Percentiles rank a stretch among this genome's conserved stretches.
Evolutionary conservation across 371 early-diverging fungal species (phyloP).

Genomic region (Rhizopus delemar): DNA sequence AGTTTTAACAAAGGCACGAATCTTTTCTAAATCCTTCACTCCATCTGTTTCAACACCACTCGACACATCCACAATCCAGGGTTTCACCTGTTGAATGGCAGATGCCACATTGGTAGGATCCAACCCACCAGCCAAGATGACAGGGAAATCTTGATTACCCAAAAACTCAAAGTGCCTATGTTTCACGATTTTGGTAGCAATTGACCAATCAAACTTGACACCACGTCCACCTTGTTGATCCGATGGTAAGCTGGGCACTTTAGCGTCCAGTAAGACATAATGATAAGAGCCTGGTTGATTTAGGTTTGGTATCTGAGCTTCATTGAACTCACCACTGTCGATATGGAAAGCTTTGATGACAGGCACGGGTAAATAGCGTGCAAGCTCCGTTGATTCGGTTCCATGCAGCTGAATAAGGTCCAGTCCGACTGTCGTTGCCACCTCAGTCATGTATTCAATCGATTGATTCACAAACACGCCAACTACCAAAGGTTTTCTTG

Average conservation of each 20-base stretch:
- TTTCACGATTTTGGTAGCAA: conserved; percentile 64
- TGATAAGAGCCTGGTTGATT: conserved; percentile 65
- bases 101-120: conserved; percentile 77
- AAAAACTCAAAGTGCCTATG: conserved; percentile 29
- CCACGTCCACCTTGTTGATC: conserved; percentile 74
- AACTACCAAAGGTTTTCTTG: conserved; percentile 77
- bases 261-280: conserved; percentile 72
- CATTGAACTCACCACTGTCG: conserved; percentile 44
- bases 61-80: conserved; percentile 92
- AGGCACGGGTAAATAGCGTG: conserved; percentile 75
- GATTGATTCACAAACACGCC: conserved; percentile 93
- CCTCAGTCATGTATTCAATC: conserved; percentile 71
- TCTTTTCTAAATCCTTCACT: conserved; percentile 68
- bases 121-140: conserved; percentile 91
- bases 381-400: conserved; percentile 66
- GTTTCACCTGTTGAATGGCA: conserved; percentile 69
- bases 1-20: conserved; percentile 62
- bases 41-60: conserved; percentile 87
- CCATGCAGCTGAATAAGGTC: conserved; percentile 96
- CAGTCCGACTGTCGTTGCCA: conserved; percentile 67
- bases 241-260: conserved; percentile 48
- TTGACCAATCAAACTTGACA: conserved; percentile 76
- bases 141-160: conserved; percentile 54
- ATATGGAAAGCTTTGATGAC: conserved; percentile 90
- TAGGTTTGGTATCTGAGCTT: conserved; percentile 41